These are phyloP conservation scores for Pseudotsuga menziesii DNA, from an alignment of 75 land plant species.

Conservation along the genomic window DNA sequence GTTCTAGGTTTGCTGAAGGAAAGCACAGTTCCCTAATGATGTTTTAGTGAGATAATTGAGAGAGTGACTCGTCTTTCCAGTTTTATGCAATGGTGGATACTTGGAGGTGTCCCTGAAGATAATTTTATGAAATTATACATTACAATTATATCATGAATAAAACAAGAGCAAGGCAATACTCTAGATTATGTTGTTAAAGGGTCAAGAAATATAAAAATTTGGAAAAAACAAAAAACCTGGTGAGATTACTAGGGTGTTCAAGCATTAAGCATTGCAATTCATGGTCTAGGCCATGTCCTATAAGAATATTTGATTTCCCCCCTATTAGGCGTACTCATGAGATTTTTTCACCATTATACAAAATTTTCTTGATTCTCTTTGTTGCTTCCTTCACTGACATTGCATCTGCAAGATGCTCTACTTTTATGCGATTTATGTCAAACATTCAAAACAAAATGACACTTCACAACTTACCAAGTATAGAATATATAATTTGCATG, in stretches of 20 bases:
- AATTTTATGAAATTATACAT: background rate
- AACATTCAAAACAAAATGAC: conserved; percentile 15
- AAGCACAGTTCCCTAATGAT: conserved; percentile 64
- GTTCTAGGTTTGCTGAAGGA: background rate
- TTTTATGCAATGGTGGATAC: conserved; percentile 80
- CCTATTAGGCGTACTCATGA: conserved; percentile 4
- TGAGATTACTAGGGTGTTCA: conserved; percentile 26
- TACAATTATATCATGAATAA: background rate
- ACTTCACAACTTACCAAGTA: background rate
- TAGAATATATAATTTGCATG: too few species aligned
- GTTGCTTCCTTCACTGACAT: conserved; percentile 24
- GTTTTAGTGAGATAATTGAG: conserved; percentile 81
- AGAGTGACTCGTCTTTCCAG: conserved; percentile 84
- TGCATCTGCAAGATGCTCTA: conserved; percentile 26
- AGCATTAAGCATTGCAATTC: conserved; percentile 31
- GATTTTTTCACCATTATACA: conserved; percentile 16
- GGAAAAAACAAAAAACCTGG: conserved; percentile 18
- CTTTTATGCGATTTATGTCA: conserved; percentile 27
- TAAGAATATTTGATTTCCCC: conserved; percentile 18
- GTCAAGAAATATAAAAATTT: background rate
- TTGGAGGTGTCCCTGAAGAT: conserved; percentile 78
- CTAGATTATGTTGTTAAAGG: background rate
- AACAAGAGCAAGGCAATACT: background rate
- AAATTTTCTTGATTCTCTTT: conserved; percentile 17
- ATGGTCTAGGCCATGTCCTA: conserved; percentile 39